Evolutionary conservation across 257 asterid genomes (phyloP).

Genomic region (Verbena officinalis): DNA sequence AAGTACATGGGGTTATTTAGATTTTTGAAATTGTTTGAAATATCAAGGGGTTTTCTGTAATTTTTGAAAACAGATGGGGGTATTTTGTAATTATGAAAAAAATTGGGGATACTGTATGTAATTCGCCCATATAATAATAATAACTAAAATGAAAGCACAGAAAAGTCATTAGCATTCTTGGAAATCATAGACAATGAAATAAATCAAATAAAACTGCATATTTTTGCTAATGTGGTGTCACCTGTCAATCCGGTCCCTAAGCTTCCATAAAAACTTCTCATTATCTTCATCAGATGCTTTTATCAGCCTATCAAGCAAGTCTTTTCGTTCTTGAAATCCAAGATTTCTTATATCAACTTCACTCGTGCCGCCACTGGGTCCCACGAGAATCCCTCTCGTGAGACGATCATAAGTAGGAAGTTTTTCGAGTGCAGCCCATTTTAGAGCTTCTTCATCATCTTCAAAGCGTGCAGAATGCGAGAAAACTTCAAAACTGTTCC

Average conservation of each 20-base stretch:
- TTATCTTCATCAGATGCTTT: slow-evolving; percentile 41
- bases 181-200: neutral
- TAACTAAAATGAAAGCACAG: too few species aligned
- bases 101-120: too few species aligned
- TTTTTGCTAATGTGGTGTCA: slow-evolving; percentile 9
- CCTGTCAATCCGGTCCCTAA: slow-evolving; percentile 52
- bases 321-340: slow-evolving; percentile 39
- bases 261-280: slow-evolving; percentile 44
- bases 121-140: too few species aligned
- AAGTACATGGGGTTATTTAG: too few species aligned
- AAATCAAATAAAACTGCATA: neutral
- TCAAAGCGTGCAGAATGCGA: slow-evolving; percentile 27
- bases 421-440: slow-evolving; percentile 45
- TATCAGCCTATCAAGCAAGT: slow-evolving; percentile 40
- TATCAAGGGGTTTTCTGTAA: too few species aligned
- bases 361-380: slow-evolving; percentile 26
- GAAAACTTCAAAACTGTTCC: slow-evolving; percentile 16
- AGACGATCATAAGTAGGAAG: slow-evolving; percentile 45
- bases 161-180: too few species aligned
- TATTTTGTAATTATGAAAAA: too few species aligned
- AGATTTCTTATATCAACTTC: slow-evolving; percentile 44
- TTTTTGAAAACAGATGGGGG: too few species aligned
- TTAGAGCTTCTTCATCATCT: slow-evolving; percentile 40
- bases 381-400: slow-evolving; percentile 35
- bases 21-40: too few species aligned